Conservation (phyloP, 805 yeast species). For the Ogataea paraovalis region DNA sequence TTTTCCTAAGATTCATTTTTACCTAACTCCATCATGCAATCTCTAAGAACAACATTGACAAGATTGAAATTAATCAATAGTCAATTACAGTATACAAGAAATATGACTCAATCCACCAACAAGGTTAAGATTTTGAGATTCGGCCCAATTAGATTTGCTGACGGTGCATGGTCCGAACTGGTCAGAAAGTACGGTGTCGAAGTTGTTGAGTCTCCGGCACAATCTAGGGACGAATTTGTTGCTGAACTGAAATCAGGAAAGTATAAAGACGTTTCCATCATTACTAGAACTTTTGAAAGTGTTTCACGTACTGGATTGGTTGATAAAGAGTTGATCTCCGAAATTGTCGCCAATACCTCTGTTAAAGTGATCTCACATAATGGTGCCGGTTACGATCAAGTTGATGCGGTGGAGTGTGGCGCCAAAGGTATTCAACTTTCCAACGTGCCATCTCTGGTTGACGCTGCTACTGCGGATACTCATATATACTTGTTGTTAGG, state of each 20-base stretch:
- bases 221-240: slow-evolving; percentile 38
- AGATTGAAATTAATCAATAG: background rate
- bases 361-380: slow-evolving; percentile 43
- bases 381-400: slow-evolving; percentile 59
- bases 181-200: slow-evolving; percentile 33
- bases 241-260: slow-evolving; percentile 34
- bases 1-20: background rate
- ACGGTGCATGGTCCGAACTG: slow-evolving; percentile 54
- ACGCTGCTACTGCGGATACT: slow-evolving; percentile 55
- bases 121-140: slow-evolving; percentile 63
- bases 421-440: slow-evolving; percentile 42
- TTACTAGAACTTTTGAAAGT: slow-evolving; percentile 41
- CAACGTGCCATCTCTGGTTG: slow-evolving; percentile 51
- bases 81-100: slow-evolving; percentile 6
- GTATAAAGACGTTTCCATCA: slow-evolving; percentile 33
- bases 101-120: slow-evolving; percentile 22
- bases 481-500: slow-evolving; percentile 48
- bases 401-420: slow-evolving; percentile 41
- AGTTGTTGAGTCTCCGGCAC: slow-evolving; percentile 41
- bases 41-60: background rate
- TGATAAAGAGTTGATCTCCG: slow-evolving; percentile 39
- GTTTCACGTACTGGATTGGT: slow-evolving; percentile 37
- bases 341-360: slow-evolving; percentile 30
- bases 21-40: background rate
- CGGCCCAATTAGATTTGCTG: slow-evolving; percentile 58